Base-by-base conservation (phyloP, 1,284 basidiomycete genomes). In the Puccinia polysora region DNA sequence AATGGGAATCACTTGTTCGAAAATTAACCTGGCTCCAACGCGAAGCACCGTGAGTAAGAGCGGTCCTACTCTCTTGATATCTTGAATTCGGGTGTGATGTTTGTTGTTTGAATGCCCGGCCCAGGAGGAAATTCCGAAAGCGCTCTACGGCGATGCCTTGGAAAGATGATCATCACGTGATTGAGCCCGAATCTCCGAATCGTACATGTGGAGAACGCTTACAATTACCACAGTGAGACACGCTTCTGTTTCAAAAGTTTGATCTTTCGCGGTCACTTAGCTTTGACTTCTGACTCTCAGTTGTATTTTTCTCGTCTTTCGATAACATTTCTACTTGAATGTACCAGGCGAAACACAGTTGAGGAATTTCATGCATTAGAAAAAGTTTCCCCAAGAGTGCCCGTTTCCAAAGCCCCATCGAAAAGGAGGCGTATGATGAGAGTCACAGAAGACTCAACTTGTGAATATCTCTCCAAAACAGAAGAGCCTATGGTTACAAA, bases 91-190 rank as follows among this genome's bases (percentile, higher is more conserved):
- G 14, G 15, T 36, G 12, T 6, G 18, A 34, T 36, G 4, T 10
- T 56, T 6, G 3, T 56, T 28, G 2, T n/a, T 34, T 30, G 20
- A 60, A 43, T 43, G 8, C 40, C 38, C 20, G 20, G 5, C 40
- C n/a, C 56, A 63, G 60, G 45, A 28, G 28, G 47, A 63, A 63
- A 45, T 63, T 63, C 18, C 25, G 60, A 49, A 63, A 63, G 25
- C 60, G 60, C 28, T 28, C 43, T 50, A 49, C 60, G 7, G 60
- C 60, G 34, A 63, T 63, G 60, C 60, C 60, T 23, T 63, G 60
- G 60, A 63, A 49, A 49, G 60, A 63, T 43, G 58, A 60, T 34
- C 58, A 15, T 15, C 20, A 10, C 38, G 12, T 25, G 23, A 38
- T 38, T 3, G 38, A 18, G 28, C 28, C 20, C 1, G 7, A 18